Conservation (phyloP, 495 filamentous ascomycete genomes). For the Hypoxylon lenormandii region DNA sequence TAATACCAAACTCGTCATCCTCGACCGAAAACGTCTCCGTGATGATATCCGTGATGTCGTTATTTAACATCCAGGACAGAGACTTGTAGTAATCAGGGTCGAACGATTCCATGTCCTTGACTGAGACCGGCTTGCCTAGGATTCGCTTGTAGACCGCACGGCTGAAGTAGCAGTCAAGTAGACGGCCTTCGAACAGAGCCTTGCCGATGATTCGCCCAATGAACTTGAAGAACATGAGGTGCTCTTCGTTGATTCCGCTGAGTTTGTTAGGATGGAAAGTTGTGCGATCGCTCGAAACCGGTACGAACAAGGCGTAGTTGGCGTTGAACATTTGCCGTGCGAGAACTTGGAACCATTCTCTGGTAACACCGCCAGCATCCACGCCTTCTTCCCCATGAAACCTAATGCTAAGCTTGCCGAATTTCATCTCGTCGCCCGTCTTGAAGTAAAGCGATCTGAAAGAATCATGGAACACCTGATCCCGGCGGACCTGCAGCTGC, state of each 20-base stretch:
- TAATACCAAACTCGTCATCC: constrained; percentile 90
- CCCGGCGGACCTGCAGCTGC: constrained; percentile 88
- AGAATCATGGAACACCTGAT: constrained; percentile 97
- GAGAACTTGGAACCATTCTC: constrained; percentile 99
- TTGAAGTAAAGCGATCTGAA: constrained; percentile 98
- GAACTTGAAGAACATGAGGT: constrained; percentile 99
- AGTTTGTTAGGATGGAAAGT: constrained; percentile 98
- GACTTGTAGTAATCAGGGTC: constrained; percentile 99
- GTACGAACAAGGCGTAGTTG: constrained; percentile 94
- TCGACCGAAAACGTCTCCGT: constrained; percentile 97
- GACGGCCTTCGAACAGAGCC: constrained; percentile 93
- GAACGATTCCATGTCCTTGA: constrained; percentile 99
- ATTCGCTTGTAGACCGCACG: constrained; percentile 98
- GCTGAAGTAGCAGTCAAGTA: constrained; percentile 98
- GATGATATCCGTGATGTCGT: constrained; percentile 98
- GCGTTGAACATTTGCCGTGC: constrained; percentile 99
- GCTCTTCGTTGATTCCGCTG: constrained; percentile 92
- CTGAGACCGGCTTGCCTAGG: constrained; percentile 89
- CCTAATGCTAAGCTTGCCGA: constrained; percentile 94
- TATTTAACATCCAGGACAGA: constrained; percentile 97
- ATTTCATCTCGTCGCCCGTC: constrained; percentile 93
- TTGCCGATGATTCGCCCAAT: constrained; percentile 99
- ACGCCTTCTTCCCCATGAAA: constrained; percentile 98
- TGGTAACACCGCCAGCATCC: constrained; percentile 95
- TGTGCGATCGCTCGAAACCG: constrained; percentile 96